Percentiles rank a stretch among this genome's conserved stretches.
Conservation (phyloP, 2,329 filamentous ascomycete species). For the Pyricularia sp. region DNA sequence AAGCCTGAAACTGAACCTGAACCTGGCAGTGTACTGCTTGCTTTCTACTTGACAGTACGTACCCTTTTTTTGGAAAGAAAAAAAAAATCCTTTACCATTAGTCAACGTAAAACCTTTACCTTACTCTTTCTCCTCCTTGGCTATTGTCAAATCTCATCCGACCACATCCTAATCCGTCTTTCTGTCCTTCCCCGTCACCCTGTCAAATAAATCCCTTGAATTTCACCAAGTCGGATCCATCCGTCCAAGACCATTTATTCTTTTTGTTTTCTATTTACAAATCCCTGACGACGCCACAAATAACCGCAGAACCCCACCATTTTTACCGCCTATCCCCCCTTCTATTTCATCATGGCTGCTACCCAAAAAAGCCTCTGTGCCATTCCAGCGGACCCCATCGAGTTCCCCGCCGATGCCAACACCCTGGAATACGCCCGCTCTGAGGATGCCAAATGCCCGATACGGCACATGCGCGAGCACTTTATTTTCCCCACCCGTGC, state of each 20-base stretch:
- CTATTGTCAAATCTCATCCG: too few relatives aligned
- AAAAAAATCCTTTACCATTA: too few relatives aligned
- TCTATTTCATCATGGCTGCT: neutral
- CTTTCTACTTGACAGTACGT: too few relatives aligned
- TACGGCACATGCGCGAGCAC: constrained; percentile 53
- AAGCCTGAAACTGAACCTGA: too few relatives aligned
- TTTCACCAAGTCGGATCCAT: too few relatives aligned
- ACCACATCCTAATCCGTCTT: too few relatives aligned
- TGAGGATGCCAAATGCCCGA: constrained; percentile 52
- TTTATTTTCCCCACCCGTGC: constrained; percentile 70
- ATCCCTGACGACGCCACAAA: neutral
- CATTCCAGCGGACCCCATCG: constrained; percentile 10
- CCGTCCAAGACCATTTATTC: neutral
- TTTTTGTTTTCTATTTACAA: neutral
- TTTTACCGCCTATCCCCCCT: neutral
- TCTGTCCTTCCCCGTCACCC: too few relatives aligned
- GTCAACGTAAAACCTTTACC: too few relatives aligned
- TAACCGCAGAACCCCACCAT: neutral
- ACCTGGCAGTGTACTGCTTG: too few relatives aligned
- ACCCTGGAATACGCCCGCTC: constrained; percentile 36
- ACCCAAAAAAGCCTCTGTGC: neutral
- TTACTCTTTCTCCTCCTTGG: too few relatives aligned
- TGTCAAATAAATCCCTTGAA: too few relatives aligned
- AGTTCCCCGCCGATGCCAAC: constrained; percentile 38
- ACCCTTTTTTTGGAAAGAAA: too few relatives aligned